Evolutionary conservation across 495 filamentous ascomycete genomes (phyloP).

Genomic region (Arthonia radiata): DNA sequence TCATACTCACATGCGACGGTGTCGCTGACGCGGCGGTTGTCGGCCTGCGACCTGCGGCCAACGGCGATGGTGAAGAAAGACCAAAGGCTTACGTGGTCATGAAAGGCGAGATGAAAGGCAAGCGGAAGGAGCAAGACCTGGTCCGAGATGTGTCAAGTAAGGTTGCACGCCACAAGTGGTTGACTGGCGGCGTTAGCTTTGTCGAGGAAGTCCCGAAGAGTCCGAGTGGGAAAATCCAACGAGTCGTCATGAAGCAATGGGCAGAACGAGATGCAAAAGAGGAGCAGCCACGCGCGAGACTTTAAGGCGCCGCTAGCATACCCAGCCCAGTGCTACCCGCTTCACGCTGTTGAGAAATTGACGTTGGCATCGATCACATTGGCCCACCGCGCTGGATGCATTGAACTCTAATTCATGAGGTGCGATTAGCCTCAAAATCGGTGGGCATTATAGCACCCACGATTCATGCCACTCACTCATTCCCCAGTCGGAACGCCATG

Average conservation of each 20-base stretch:
- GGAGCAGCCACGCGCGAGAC: conserved; percentile 5
- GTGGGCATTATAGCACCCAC: too few relatives aligned
- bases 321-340: too few relatives aligned
- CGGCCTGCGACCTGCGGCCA: conserved; percentile 19
- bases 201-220: conserved; percentile 14
- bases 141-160: conserved; percentile 11
- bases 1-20: conserved; percentile 16
- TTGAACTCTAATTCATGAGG: too few relatives aligned
- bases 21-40: conserved; percentile 25
- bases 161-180: conserved; percentile 14
- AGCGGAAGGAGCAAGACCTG: conserved; percentile 8
- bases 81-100: conserved; percentile 12
- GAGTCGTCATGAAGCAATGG: conserved; percentile 15
- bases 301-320: conserved; percentile 5
- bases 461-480: too few relatives aligned
- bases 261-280: conserved; percentile 18
- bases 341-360: too few relatives aligned
- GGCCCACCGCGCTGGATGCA: too few relatives aligned
- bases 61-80: conserved; percentile 10
- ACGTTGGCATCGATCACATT: too few relatives aligned
- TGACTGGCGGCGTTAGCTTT: conserved; percentile 13
- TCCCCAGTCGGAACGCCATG: too few relatives aligned
- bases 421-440: too few relatives aligned
- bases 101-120: conserved; percentile 11
- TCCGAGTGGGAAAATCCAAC: conserved; percentile 13